These are phyloP conservation scores for Pythium phragmiticola DNA, from an alignment of 352 stramenopile species.

Conservation along the genomic window DNA sequence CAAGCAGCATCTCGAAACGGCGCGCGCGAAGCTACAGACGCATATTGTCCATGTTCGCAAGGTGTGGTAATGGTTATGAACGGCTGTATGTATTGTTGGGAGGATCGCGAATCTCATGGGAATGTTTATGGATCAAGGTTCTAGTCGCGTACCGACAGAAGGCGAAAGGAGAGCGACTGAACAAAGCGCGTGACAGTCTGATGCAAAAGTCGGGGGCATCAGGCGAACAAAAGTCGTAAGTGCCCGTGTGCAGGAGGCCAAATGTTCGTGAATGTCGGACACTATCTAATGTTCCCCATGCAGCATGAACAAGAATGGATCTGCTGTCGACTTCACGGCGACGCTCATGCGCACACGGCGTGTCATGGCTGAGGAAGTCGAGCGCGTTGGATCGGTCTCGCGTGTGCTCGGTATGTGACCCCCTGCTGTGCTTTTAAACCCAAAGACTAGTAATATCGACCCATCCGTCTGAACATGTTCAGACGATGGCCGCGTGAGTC, in stretches of 20 bases:
- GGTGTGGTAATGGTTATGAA: constrained; percentile 17
- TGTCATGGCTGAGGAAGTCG: constrained; percentile 72
- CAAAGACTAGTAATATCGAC: not conserved
- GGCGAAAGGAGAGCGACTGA: constrained; percentile 55
- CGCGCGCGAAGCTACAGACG: constrained; percentile 36
- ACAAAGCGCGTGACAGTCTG: constrained; percentile 48
- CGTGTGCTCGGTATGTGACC: constrained; percentile 47
- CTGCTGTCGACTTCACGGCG: constrained; percentile 56
- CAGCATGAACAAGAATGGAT: constrained; percentile 30
- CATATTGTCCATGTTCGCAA: constrained; percentile 49
- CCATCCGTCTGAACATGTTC: too few species aligned
- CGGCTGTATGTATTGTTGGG: not conserved
- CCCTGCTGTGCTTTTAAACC: not conserved
- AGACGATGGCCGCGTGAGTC: constrained; percentile 57
- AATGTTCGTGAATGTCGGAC: too few species aligned
- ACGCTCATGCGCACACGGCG: constrained; percentile 63
- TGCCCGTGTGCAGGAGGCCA: not conserved
- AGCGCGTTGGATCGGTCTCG: constrained; percentile 60
- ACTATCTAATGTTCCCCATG: not conserved
- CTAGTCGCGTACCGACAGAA: constrained; percentile 63
- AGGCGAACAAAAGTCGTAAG: constrained; percentile 27
- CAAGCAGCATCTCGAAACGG: constrained; percentile 32
- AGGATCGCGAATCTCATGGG: not conserved
- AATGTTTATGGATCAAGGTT: constrained; percentile 20
- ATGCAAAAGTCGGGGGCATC: constrained; percentile 30